Evolutionary conservation across 108 stramenopile species (phyloP).

Genomic region (Bacterosira constricta): DNA sequence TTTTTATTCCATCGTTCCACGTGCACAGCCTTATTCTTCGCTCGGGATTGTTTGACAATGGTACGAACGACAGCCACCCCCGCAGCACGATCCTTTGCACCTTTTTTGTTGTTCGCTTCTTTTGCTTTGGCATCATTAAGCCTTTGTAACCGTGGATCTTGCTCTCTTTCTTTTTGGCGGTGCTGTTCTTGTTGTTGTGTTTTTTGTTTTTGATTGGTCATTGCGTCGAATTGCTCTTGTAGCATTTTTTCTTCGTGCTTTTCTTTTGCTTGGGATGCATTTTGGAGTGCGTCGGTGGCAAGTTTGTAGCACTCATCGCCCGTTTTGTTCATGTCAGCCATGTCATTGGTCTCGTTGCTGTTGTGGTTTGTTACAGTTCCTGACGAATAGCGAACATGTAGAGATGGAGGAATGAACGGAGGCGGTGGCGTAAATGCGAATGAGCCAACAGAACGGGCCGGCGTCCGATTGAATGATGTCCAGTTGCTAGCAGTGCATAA

Average conservation of each 20-base stretch:
- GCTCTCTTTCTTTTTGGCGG: not conserved
- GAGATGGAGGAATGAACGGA: no score
- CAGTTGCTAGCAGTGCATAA: no score
- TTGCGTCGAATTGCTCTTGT: conserved; percentile 40
- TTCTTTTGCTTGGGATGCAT: not conserved
- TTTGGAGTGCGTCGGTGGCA: not conserved
- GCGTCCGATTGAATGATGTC: no score
- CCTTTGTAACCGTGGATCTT: not conserved
- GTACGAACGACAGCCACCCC: conserved; percentile 73
- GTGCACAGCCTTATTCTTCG: conserved; percentile 4
- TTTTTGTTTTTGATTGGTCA: conserved; percentile 45
- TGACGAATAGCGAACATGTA: no score
- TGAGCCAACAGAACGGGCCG: no score
- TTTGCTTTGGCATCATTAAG: not conserved
- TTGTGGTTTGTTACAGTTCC: no score
- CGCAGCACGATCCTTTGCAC: conserved; percentile 38
- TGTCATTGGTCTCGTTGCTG: not conserved
- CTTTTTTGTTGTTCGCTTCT: not conserved
- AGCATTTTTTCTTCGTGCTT: not conserved
- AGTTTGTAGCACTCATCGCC: not conserved
- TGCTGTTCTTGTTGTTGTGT: conserved; percentile 16
- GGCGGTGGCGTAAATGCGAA: no score
- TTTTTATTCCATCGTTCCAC: conserved; percentile 15
- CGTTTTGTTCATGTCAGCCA: not conserved
- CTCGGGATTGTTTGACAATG: conserved; percentile 63